Conservation (phyloP, 208 protist species). For the Trypanosoma lewisi region DNA sequence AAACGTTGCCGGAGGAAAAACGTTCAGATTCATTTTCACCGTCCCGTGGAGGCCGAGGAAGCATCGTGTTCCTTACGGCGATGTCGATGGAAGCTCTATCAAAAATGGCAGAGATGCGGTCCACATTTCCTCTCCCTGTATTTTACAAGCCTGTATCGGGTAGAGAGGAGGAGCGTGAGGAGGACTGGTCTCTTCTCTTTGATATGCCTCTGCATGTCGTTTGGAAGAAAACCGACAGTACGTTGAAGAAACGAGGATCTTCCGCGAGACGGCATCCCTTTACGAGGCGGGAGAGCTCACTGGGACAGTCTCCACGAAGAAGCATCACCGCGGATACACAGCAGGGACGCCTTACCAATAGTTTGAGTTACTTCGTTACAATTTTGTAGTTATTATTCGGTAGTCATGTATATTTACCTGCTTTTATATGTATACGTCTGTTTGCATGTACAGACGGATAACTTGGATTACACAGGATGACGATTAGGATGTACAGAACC, state of each 20-base stretch:
- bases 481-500: not conserved
- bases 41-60: not conserved
- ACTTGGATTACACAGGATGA: too few species aligned
- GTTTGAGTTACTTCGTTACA: conserved; percentile 25
- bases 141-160: not conserved
- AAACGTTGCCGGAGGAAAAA: conserved; percentile 7
- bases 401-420: not conserved
- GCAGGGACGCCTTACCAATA: not conserved
- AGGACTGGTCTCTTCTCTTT: conserved; percentile 13
- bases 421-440: too few species aligned
- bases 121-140: conserved; percentile 9
- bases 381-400: conserved; percentile 10
- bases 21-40: not conserved
- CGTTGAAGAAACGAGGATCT: not conserved
- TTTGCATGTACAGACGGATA: too few species aligned
- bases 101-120: not conserved
- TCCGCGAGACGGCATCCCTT: not conserved
- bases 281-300: not conserved
- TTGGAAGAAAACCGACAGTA: not conserved
- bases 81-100: not conserved
- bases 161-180: not conserved
- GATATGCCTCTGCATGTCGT: conserved; percentile 22
- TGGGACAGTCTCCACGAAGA: not conserved
- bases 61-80: conserved; percentile 17
- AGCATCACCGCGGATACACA: too few species aligned